These are phyloP conservation scores for Nakazawaea sp. DNA, from an alignment of 805 yeast genomes.

Conservation along the genomic window DNA sequence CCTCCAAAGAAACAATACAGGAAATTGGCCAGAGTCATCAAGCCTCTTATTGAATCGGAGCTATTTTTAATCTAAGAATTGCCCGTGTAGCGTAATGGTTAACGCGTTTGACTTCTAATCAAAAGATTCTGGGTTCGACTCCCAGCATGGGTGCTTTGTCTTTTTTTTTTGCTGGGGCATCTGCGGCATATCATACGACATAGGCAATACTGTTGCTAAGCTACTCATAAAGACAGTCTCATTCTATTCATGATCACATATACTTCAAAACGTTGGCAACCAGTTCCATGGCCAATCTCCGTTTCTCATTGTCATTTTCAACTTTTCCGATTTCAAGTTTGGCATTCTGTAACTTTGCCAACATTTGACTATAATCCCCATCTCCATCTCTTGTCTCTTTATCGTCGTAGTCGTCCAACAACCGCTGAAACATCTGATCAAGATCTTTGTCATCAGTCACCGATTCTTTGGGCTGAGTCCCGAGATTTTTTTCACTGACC, in stretches of 20 bases:
- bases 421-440: constrained; percentile 7
- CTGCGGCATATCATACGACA: too few relatives aligned
- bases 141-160: constrained; percentile 33
- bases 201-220: too few relatives aligned
- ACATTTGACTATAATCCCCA: constrained; percentile 24
- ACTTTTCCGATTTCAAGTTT: constrained; percentile 21
- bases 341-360: constrained; percentile 29
- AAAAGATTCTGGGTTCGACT: constrained; percentile 62
- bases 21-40: too few relatives aligned
- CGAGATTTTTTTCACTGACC: constrained; percentile 20
- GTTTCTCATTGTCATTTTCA: constrained; percentile 20
- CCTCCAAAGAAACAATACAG: too few relatives aligned
- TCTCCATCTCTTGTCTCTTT: constrained; percentile 7
- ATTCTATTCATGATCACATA: too few relatives aligned
- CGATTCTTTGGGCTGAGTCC: neutral
- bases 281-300: constrained; percentile 27
- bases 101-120: constrained; percentile 65
- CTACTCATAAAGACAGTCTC: too few relatives aligned
- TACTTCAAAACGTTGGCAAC: constrained; percentile 33
- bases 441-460: neutral
- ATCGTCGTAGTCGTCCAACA: constrained; percentile 10
- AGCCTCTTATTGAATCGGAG: too few relatives aligned
- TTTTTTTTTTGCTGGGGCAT: constrained; percentile 8
- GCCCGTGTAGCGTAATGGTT: constrained; percentile 63
- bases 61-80: too few relatives aligned